Conservation (phyloP, 345 rosid species). For the Limnanthes douglasii region DNA sequence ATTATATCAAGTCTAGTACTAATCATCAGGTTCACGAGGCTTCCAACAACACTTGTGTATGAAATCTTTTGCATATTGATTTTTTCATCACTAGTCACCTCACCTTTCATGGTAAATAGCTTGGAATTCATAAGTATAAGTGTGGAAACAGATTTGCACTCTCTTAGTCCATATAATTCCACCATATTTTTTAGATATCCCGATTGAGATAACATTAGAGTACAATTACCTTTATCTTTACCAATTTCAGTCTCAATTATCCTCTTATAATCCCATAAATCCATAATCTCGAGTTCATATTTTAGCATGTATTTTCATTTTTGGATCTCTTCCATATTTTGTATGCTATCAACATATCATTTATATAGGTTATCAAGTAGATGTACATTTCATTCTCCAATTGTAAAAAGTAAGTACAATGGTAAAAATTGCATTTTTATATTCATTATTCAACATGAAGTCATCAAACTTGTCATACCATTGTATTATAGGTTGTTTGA, state of each 20-base stretch:
- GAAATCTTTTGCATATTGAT: neutral
- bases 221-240: neutral
- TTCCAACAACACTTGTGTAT: neutral
- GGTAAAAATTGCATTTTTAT: neutral
- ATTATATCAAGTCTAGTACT: neutral
- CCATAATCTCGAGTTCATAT: neutral
- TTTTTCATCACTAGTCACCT: too few species aligned
- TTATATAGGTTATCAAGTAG: neutral
- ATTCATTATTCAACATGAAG: neutral
- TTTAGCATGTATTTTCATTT: neutral
- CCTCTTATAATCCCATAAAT: neutral
- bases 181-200: neutral
- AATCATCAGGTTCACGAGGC: neutral
- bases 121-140: neutral
- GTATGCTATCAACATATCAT: neutral
- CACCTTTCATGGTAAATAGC: neutral
- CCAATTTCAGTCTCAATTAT: neutral
- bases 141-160: neutral
- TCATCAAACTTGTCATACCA: neutral
- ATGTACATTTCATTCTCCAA: neutral
- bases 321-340: neutral
- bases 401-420: neutral
- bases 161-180: neutral
- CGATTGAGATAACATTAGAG: neutral
- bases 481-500: neutral